Conservation (phyloP, 306 rosid genomes). For the Cucurbita pepo region DNA sequence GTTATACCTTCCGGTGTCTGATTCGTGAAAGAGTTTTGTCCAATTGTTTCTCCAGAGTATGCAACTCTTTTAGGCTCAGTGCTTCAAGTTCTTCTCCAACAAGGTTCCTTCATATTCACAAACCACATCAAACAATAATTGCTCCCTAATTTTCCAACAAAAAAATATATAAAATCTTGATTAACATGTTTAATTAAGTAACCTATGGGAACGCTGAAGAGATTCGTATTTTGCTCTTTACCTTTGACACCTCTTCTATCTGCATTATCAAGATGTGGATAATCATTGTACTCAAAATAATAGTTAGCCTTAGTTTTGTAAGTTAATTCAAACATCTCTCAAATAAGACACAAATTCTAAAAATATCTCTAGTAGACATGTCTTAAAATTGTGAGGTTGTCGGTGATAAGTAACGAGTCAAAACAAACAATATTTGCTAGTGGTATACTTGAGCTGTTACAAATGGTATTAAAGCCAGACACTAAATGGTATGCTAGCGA, state of each 20-base stretch:
- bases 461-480: too few species aligned
- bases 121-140: background rate
- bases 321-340: too few species aligned
- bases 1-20: slow-evolving; percentile 44
- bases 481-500: too few species aligned
- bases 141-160: background rate
- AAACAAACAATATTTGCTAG: too few species aligned
- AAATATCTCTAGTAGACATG: too few species aligned
- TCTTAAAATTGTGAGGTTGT: too few species aligned
- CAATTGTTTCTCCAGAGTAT: slow-evolving; percentile 45
- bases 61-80: slow-evolving; percentile 43
- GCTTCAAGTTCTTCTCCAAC: slow-evolving; percentile 66
- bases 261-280: slow-evolving; percentile 1
- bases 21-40: slow-evolving; percentile 38
- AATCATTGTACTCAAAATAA: background rate
- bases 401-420: too few species aligned
- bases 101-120: slow-evolving; percentile 31
- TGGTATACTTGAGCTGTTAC: too few species aligned
- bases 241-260: slow-evolving; percentile 34
- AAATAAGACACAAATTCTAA: too few species aligned
- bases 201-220: slow-evolving; percentile 61
- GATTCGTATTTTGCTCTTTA: slow-evolving; percentile 43
- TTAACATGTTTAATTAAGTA: background rate
- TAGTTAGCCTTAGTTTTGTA: background rate
- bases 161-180: background rate